Evolutionary conservation across 805 yeast genomes (phyloP), one percentile per base, ranked within the genome.

Genomic region (Ogataea degrootiae): DNA sequence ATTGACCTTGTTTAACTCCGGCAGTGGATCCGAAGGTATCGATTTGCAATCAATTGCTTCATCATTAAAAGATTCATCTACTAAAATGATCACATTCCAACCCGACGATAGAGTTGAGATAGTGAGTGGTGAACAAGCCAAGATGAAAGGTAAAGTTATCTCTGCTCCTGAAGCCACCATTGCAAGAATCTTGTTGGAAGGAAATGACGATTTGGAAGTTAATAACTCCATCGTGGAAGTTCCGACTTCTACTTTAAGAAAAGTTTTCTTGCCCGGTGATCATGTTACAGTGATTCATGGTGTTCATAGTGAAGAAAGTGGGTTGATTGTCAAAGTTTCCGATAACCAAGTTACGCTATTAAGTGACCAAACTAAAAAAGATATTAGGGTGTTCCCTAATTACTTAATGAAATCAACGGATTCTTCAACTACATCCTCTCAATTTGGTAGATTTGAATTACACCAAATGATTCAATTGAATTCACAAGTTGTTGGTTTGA

Each of bases 61-160:
- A 52, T 80, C 88, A n/a, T 74, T 94, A 56, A 87, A 87, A 62
- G 79, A 79, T 53, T 72, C 80, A 2, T 73, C 79, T 45, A 76
- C 76, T 35, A 73, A 78, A 21, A 69, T 76, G 29, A 74, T 81
- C 34, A 68, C 75, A 4, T 92, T 91, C 72, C 96, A 89, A 66
- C 88, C 95, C 6, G 97, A 96, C 56, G 99, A 94, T 66, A 79
- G 87, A 56, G 97, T 94, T 42, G 96, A 91, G 68, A 87, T 94
- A 42, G 76, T 87, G 44, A 81, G 82, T 54, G 99, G 99, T 63
- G 99, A 94, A 69, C 97, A 91, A 69, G 82, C 91, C 41, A 95
- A 92, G 50, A 80, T 95, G 50, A 76, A 78, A 45, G 99, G 97
- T 68, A 76, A 77, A 44, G 96, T 92, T 44, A 69, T 79, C 8